Percentiles rank a stretch among this genome's conserved stretches.
Evolutionary conservation across 78 protist species (phyloP).

Genomic region (Andalucia godoyi): DNA sequence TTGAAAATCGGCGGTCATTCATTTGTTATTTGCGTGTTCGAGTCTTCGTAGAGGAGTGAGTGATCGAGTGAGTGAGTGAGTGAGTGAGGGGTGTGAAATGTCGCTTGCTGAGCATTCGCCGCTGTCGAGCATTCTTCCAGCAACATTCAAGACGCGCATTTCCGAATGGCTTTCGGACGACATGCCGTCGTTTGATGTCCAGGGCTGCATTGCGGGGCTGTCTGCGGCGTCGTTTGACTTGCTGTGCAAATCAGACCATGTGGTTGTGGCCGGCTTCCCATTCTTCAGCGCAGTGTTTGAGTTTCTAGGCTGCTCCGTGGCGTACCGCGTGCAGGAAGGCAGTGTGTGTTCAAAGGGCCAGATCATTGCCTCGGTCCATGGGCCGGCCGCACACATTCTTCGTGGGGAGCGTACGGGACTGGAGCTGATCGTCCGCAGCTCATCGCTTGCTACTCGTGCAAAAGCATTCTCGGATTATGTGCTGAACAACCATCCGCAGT

Average conservation of each 20-base stretch:
- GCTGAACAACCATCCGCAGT: background rate
- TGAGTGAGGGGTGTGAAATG: no score
- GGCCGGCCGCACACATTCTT: slow-evolving; percentile 53
- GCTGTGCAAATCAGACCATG: slow-evolving; percentile 7
- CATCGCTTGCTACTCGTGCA: slow-evolving; percentile 64
- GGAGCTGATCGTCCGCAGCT: slow-evolving; percentile 63
- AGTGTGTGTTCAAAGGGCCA: background rate
- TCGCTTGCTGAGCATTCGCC: no score
- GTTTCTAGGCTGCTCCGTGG: slow-evolving; percentile 38
- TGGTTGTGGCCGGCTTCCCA: slow-evolving; percentile 63
- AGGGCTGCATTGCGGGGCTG: slow-evolving; percentile 74
- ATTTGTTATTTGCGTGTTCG: no score
- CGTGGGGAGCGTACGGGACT: slow-evolving; percentile 81
- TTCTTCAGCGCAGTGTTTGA: slow-evolving; percentile 61
- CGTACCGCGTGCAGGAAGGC: slow-evolving; percentile 58
- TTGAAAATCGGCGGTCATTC: no score
- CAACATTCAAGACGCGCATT: no score
- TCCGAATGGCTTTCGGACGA: no score
- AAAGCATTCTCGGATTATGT: background rate
- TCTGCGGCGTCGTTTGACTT: background rate
- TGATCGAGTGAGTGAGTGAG: no score
- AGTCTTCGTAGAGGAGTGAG: no score
- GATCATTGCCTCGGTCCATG: slow-evolving; percentile 49
- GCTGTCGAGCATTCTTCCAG: no score
- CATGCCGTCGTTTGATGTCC: slow-evolving; percentile 82